Evolutionary conservation across 1,139 yeast genomes (phyloP).

Genomic region (Zhuliangozyma parablackwelliae): DNA sequence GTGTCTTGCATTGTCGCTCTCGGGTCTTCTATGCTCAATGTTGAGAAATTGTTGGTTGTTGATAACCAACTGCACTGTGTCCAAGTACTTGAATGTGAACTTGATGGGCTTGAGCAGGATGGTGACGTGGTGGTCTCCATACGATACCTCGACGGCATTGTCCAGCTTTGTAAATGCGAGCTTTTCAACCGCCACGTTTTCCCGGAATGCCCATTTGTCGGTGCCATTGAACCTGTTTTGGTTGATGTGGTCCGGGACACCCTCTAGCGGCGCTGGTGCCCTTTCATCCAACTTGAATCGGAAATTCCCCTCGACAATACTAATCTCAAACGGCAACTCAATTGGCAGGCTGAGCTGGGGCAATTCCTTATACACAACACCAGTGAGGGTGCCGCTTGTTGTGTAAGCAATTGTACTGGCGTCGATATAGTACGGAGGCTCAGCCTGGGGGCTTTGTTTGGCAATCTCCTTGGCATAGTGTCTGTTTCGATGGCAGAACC

Average conservation of each 20-base stretch:
- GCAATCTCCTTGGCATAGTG: constrained; percentile 51
- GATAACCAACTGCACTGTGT: constrained; percentile 46
- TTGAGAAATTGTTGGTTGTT: constrained; percentile 72
- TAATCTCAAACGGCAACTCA: constrained; percentile 53
- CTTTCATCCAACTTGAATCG: constrained; percentile 44
- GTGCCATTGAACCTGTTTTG: constrained; percentile 58
- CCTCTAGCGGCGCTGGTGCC: not conserved
- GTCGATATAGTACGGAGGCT: constrained; percentile 14
- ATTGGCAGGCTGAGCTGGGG: constrained; percentile 18
- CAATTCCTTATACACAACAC: constrained; percentile 42
- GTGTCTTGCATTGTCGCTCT: constrained; percentile 31
- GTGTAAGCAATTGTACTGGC: constrained; percentile 6
- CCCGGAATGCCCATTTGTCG: constrained; percentile 51
- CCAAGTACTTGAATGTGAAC: constrained; percentile 44
- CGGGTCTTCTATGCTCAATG: constrained; percentile 69
- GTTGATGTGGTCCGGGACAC: constrained; percentile 16
- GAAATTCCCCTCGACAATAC: constrained; percentile 46
- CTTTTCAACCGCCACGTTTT: not conserved
- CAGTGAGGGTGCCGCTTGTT: constrained; percentile 20
- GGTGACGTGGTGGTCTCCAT: constrained; percentile 42
- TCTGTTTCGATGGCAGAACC: constrained; percentile 82
- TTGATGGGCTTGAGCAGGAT: constrained; percentile 50
- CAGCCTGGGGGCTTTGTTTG: constrained; percentile 44
- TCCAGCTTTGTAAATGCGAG: not conserved
- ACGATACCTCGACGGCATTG: constrained; percentile 18